Evolutionary conservation across 257 asterid genomes (phyloP).

Genomic region (Scutellaria baicalensis): DNA sequence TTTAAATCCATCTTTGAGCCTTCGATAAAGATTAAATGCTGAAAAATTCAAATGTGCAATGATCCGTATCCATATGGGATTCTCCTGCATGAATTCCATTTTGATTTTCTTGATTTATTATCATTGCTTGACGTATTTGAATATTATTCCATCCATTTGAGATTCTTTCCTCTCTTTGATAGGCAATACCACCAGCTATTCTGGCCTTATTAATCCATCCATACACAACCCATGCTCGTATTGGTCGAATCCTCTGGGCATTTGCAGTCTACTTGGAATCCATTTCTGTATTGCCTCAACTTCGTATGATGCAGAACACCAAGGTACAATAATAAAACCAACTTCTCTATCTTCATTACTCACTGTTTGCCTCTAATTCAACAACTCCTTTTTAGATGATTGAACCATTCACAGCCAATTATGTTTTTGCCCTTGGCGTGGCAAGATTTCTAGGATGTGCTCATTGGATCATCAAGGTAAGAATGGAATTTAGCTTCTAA

Average conservation of each 20-base stretch:
- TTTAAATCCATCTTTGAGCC: no score
- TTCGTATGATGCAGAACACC: constrained; percentile 83
- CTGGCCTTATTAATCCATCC: constrained; percentile 67
- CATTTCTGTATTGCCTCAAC: constrained; percentile 80
- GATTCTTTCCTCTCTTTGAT: background rate
- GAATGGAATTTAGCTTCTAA: background rate
- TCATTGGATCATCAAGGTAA: constrained; percentile 93
- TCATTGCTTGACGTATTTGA: no score
- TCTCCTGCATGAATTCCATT: no score
- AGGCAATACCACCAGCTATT: constrained; percentile 63
- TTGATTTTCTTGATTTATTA: no score
- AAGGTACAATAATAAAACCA: constrained; percentile 35
- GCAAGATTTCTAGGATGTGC: constrained; percentile 83
- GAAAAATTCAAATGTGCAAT: no score
- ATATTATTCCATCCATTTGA: background rate
- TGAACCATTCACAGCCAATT: constrained; percentile 89
- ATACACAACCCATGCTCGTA: constrained; percentile 27
- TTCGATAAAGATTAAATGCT: no score
- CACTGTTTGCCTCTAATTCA: background rate
- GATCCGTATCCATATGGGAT: no score
- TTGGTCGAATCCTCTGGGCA: constrained; percentile 68
- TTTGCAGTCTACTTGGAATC: constrained; percentile 80
- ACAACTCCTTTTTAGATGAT: constrained; percentile 44
- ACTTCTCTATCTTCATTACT: background rate
- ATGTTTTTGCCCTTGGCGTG: constrained; percentile 84